Evolutionary conservation across 495 filamentous ascomycete genomes (phyloP), one percentile per base, ranked within the genome.

Genomic region (Evernia prunastri): DNA sequence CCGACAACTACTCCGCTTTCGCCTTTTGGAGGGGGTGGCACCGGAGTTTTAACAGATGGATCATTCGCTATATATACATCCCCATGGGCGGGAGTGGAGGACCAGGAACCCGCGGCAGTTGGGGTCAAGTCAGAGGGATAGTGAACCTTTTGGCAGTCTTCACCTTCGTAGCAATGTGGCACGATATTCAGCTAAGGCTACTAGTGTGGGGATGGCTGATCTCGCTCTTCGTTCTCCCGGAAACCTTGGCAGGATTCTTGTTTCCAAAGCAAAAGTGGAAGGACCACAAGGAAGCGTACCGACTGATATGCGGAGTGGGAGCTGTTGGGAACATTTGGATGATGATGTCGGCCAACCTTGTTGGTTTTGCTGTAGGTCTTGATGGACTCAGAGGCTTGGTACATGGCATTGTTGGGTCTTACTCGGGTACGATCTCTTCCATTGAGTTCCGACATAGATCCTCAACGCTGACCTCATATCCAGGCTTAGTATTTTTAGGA

Each of bases 21-120:
- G 86, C 84, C 31, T 99, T 99, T 78, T 99, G 94, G 94, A 89
- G 94, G 60, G 82, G 84, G 64, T 97, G 95, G 95, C 94, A 99
- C 74, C 86, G 91, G 43, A 89, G 84, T 67, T 97, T 88, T 78
- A 96, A 97, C 76, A 86, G 90, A 62, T 99, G 92, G 92, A 84
- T 91, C 64, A 78, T 97, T 49, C 85, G 94, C 27, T 99, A 99
- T 77, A 87, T 99, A 63, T 99, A 94, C 77, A 80, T 97, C 27
- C 94, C 94, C 0, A 79, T 97, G 5, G 94, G 94, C 58, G 94
- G 94, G 12, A 80, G 81, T 17, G 78, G 72, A 67, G 76, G 58
- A 71, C 58, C 47, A 56, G 60, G 37, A 56, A 65, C 37, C 63
- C 71, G 51, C 49, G 76, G 77, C 5, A 57, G 65, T 18, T 73